phyloP scores from a whole-genome alignment of 1,284 basidiomycete species.

The Sporisorium graminicola region DNA sequence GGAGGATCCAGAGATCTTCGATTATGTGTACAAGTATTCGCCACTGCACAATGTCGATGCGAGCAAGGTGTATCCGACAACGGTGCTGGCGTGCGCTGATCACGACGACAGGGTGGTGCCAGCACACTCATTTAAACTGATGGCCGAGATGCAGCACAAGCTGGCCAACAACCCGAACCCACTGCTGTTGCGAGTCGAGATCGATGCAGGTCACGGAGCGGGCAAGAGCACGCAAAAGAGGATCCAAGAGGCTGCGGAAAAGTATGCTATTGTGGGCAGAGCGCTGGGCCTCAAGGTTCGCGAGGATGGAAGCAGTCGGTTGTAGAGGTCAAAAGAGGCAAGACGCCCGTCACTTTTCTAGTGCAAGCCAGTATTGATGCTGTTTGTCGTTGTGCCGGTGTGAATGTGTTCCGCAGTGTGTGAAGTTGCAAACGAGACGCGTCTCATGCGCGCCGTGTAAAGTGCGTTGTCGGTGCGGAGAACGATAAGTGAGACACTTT shows the following conservation, averaged over 20 bases:
- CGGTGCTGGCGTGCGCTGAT: slow-evolving; percentile 63
- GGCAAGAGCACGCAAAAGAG: slow-evolving; percentile 66
- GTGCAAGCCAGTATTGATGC: too few species aligned
- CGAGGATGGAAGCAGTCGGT: slow-evolving; percentile 19
- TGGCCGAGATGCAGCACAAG: slow-evolving; percentile 67
- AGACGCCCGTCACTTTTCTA: not conserved
- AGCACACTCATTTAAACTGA: slow-evolving; percentile 66
- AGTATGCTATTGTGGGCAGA: slow-evolving; percentile 61
- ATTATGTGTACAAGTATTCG: slow-evolving; percentile 64
- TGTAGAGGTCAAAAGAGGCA: not conserved
- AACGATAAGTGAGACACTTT: not conserved
- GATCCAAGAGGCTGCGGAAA: slow-evolving; percentile 62
- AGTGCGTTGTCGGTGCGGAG: not conserved
- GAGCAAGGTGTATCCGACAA: slow-evolving; percentile 63
- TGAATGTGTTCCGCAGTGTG: too few species aligned
- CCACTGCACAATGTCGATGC: slow-evolving; percentile 65
- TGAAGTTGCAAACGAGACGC: too few species aligned
- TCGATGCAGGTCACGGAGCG: slow-evolving; percentile 68
- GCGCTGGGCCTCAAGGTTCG: slow-evolving; percentile 59
- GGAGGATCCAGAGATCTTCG: slow-evolving; percentile 61
- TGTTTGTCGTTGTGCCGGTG: too few species aligned
- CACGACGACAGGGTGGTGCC: slow-evolving; percentile 68
- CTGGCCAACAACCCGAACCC: slow-evolving; percentile 63
- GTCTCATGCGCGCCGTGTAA: slow-evolving; percentile 21
- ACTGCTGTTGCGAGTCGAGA: slow-evolving; percentile 63